Evolutionary conservation across 495 filamentous ascomycete species (phyloP).

Genomic region (Penicillium mononematosum): DNA sequence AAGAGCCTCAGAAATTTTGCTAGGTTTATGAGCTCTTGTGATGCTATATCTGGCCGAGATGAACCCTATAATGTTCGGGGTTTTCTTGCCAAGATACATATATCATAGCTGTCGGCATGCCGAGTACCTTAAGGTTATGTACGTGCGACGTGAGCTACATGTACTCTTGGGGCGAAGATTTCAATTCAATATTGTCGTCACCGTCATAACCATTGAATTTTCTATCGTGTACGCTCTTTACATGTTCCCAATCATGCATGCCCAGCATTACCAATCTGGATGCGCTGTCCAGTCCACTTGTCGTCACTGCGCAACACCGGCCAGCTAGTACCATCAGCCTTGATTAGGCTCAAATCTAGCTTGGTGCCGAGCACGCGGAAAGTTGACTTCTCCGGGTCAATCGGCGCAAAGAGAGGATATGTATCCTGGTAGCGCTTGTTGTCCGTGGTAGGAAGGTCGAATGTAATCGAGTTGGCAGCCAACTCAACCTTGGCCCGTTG

Average conservation of each 20-base stretch:
- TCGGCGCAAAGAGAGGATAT: slow-evolving; percentile 72
- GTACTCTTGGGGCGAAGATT: not conserved
- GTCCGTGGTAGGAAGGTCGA: slow-evolving; percentile 84
- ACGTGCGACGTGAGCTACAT: not conserved
- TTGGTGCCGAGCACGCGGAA: slow-evolving; percentile 95
- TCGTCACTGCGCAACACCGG: slow-evolving; percentile 87
- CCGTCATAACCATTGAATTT: slow-evolving; percentile 9
- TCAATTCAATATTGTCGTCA: slow-evolving; percentile 11
- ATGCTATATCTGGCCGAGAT: not conserved
- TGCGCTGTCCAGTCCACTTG: slow-evolving; percentile 70
- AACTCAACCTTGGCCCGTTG: slow-evolving; percentile 70
- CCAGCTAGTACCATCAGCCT: slow-evolving; percentile 83
- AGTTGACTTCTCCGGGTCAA: slow-evolving; percentile 69
- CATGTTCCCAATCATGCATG: slow-evolving; percentile 47
- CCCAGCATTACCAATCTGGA: slow-evolving; percentile 79
- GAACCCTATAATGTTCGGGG: not conserved
- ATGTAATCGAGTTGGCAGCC: slow-evolving; percentile 51
- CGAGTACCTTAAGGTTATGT: not conserved
- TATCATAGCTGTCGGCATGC: not conserved
- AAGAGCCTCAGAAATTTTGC: not conserved
- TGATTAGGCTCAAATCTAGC: slow-evolving; percentile 79
- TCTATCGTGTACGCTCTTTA: slow-evolving; percentile 11
- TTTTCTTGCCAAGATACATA: not conserved
- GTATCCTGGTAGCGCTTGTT: slow-evolving; percentile 76
- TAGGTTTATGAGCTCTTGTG: not conserved